Percentiles rank a stretch among this genome's conserved stretches.
These are phyloP conservation scores for Hanseniaspora lindneri DNA, from an alignment of 805 yeast species.

Conservation along the genomic window DNA sequence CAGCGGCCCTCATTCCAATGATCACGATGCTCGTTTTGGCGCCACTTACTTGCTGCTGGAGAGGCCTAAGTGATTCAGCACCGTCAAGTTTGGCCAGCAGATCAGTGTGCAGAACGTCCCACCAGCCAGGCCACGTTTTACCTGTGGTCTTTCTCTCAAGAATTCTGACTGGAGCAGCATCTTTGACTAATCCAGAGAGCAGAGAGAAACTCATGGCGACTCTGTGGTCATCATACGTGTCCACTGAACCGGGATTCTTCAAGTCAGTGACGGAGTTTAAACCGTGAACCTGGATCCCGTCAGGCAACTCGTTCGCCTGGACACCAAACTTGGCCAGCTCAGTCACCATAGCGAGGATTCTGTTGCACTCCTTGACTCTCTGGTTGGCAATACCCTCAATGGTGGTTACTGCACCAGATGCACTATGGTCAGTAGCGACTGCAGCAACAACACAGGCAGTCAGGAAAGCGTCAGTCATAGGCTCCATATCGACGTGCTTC, in stretches of 20 bases:
- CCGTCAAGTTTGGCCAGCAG: slow-evolving; percentile 64
- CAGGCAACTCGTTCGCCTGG: slow-evolving; percentile 68
- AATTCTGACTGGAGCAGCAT: slow-evolving; percentile 46
- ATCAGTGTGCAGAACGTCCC: slow-evolving; percentile 75
- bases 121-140: slow-evolving; percentile 99
- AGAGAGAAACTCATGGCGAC: slow-evolving; percentile 96
- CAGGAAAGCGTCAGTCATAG: slow-evolving; percentile 97
- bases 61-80: slow-evolving; percentile 36
- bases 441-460: slow-evolving; percentile 97
- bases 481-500: slow-evolving; percentile 86
- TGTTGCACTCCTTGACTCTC: slow-evolving; percentile 92
- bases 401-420: slow-evolving; percentile 43
- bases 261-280: slow-evolving; percentile 37
- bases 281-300: slow-evolving; percentile 84
- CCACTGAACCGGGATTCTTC: slow-evolving; percentile 45
- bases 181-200: slow-evolving; percentile 55
- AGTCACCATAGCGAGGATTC: slow-evolving; percentile 87
- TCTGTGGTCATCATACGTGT: slow-evolving; percentile 88
- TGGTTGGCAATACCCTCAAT: slow-evolving; percentile 96
- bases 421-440: slow-evolving; percentile 45
- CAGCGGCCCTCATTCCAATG: slow-evolving; percentile 97
- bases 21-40: slow-evolving; percentile 47
- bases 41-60: slow-evolving; percentile 10
- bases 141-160: slow-evolving; percentile 87
- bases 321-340: slow-evolving; percentile 89